Base-by-base conservation (phyloP, 1,284 basidiomycete genomes). In the Pseudozyma tsukubaensis region DNA sequence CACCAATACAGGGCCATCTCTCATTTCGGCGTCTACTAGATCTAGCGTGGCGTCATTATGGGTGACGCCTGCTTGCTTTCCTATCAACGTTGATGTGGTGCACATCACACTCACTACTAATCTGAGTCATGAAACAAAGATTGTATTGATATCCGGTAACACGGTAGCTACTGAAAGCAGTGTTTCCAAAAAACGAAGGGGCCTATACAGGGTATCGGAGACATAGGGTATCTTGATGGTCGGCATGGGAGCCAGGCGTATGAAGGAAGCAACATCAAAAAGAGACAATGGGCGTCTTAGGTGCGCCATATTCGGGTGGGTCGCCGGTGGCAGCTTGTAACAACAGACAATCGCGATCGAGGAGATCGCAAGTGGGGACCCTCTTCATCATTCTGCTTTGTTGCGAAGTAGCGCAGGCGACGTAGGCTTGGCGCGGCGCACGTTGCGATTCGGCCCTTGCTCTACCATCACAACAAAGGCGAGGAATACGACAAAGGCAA, bases 401-500 rank as follows among this genome's bases (percentile, higher is more conserved):
- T 56, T 48, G 39, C 58, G 24, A 7, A 68, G 32, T 13, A 21
- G 49, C 12, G 43, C 55, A 52, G 39, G 12, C 16, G 47, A 19
- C 21, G 32, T 24, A 14, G 53, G 40, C 59, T 48, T 56, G 4
- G 35, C 49, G 16, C 68, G 61, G 14, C 57, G 57, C 50, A 29
- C 16, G 37, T 34, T 61, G 14, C 64, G 70, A 32, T 57, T 61
- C 11, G 71, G 71, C 6, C 71, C 71, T 21, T 65, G 71, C 49
- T 73, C 71, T 47, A 75, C 59, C 58, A 78, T 70, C 42, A 78
- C 78, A 16, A 78, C 51, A 49, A 80, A 80, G 40, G 79, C 77
- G 44, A 79, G 72, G 44, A 80, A 68, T 48, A 79, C 75, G 43
- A 80, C 74, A 47, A 76, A 60, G 19, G 75, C 71, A 42, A 80